Evolutionary conservation across 352 stramenopile genomes (phyloP).

Genomic region (Phytophthora sansomeana): DNA sequence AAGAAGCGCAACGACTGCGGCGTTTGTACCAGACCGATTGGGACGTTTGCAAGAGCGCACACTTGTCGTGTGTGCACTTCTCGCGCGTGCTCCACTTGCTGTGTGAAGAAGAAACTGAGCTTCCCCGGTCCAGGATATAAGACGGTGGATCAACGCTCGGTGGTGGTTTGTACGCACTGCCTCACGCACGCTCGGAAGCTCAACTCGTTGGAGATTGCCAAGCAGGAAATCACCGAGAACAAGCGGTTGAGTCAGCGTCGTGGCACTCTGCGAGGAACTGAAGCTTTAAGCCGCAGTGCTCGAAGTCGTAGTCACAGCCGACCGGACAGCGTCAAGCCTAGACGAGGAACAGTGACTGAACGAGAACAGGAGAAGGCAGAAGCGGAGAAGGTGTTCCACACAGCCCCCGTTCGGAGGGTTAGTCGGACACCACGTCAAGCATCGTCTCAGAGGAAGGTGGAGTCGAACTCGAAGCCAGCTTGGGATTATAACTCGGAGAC

Average conservation of each 20-base stretch:
- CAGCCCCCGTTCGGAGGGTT: slow-evolving; percentile 10
- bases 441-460: slow-evolving; percentile 24
- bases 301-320: slow-evolving; percentile 28
- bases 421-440: slow-evolving; percentile 12
- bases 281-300: slow-evolving; percentile 5
- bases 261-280: slow-evolving; percentile 10
- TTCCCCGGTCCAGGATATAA: slow-evolving; percentile 39
- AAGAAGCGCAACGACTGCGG: slow-evolving; percentile 42
- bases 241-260: slow-evolving; percentile 13
- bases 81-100: slow-evolving; percentile 42
- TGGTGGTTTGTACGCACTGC: slow-evolving; percentile 46
- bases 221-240: slow-evolving; percentile 34
- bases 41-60: slow-evolving; percentile 36
- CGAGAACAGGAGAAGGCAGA: slow-evolving; percentile 9
- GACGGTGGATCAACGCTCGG: slow-evolving; percentile 38
- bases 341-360: slow-evolving; percentile 19
- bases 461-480: slow-evolving; percentile 14
- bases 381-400: slow-evolving; percentile 20
- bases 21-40: slow-evolving; percentile 43
- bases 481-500: slow-evolving; percentile 35
- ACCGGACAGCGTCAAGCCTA: background rate
- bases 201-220: slow-evolving; percentile 41
- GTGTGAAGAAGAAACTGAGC: slow-evolving; percentile 51
- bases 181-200: slow-evolving; percentile 40
- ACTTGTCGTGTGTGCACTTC: slow-evolving; percentile 45